phyloP scores from a whole-genome alignment of 2,329 filamentous ascomycete genomes.

The Fusarium praegraminearum region DNA sequence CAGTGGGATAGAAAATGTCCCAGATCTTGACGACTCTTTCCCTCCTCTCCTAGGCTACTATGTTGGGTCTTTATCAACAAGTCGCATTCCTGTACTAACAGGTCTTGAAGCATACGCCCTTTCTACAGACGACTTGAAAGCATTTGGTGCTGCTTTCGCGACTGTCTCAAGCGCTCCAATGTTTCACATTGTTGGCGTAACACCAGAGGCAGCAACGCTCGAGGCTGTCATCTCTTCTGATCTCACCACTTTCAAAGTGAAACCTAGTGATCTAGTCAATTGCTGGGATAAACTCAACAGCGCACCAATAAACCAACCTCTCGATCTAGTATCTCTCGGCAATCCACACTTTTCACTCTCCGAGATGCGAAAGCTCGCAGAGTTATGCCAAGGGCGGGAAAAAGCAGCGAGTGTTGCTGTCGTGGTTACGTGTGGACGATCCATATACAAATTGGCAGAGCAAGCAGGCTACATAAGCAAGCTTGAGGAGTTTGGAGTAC shows the following conservation, averaged over 20 bases:
- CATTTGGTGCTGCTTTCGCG: slow-evolving; percentile 39
- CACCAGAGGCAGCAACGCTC: slow-evolving; percentile 32
- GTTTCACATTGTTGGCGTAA: slow-evolving; percentile 40
- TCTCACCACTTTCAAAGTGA: neutral
- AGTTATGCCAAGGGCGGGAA: neutral
- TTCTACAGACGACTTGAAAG: slow-evolving; percentile 36
- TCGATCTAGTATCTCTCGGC: slow-evolving; percentile 34
- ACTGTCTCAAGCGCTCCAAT: slow-evolving; percentile 39
- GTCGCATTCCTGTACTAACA: slow-evolving; percentile 28
- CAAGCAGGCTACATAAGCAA: slow-evolving; percentile 27
- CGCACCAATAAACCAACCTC: neutral
- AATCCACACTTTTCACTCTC: slow-evolving; percentile 39
- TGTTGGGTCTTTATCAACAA: slow-evolving; percentile 27
- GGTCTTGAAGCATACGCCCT: slow-evolving; percentile 25
- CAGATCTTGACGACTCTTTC: slow-evolving; percentile 33
- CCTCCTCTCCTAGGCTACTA: slow-evolving; percentile 36
- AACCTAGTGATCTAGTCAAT: neutral
- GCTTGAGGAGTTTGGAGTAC: slow-evolving; percentile 17
- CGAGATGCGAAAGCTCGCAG: slow-evolving; percentile 22
- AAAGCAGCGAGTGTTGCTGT: neutral
- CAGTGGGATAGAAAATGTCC: slow-evolving; percentile 42
- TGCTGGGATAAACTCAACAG: slow-evolving; percentile 34
- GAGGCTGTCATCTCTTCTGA: neutral
- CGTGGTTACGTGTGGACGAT: slow-evolving; percentile 22
- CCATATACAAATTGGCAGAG: slow-evolving; percentile 26